Percentiles rank a stretch among this genome's conserved stretches.
Conservation (phyloP, 805 yeast genomes). For the Ogataea glucozyma region DNA sequence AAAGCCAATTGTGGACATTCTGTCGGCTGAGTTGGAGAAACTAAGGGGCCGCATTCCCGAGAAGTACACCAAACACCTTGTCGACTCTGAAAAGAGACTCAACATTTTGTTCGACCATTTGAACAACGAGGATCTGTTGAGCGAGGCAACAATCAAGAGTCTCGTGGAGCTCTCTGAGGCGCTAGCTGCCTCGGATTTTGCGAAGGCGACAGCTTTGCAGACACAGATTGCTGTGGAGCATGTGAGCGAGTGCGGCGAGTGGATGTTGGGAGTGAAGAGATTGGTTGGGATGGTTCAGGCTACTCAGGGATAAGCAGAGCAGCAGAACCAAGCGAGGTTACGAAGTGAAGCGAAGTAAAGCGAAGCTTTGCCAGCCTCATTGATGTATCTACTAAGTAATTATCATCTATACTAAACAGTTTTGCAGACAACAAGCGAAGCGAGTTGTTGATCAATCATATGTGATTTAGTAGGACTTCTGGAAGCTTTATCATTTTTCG, state of each 20-base stretch:
- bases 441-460: background rate
- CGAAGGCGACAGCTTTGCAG: constrained; percentile 57
- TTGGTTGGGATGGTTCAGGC: constrained; percentile 73
- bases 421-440: background rate
- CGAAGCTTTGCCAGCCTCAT: too few species aligned
- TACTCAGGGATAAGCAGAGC: constrained; percentile 5
- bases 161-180: constrained; percentile 53
- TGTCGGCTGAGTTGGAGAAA: constrained; percentile 55
- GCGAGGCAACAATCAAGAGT: constrained; percentile 53
- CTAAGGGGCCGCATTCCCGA: constrained; percentile 77
- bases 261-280: constrained; percentile 92
- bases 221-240: constrained; percentile 61
- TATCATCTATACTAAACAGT: background rate
- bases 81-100: constrained; percentile 81
- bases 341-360: too few species aligned
- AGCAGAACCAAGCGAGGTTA: background rate
- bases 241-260: constrained; percentile 77
- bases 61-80: constrained; percentile 67
- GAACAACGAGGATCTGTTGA: constrained; percentile 67
- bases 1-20: constrained; percentile 56
- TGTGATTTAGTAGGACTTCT: too few species aligned
- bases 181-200: constrained; percentile 55
- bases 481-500: too few species aligned
- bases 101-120: constrained; percentile 74
- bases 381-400: constrained; percentile 4